These are phyloP conservation scores for Pneumocystis wakefieldiae DNA, from an alignment of 1,139 yeast species.

Conservation along the genomic window DNA sequence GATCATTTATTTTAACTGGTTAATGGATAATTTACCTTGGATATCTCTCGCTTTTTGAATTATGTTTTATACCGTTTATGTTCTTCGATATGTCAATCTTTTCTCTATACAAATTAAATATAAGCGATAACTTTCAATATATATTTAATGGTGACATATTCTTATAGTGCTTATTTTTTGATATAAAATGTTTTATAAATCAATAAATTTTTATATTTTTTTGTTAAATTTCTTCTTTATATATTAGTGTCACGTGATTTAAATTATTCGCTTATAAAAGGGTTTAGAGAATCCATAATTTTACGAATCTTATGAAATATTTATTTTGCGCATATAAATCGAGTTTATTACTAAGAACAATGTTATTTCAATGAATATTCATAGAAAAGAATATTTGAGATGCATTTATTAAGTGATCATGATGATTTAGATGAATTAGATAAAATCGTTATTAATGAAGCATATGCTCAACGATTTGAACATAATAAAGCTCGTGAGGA, in stretches of 20 bases:
- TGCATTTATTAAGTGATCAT: slow-evolving; percentile 5
- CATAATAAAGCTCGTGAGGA: slow-evolving; percentile 26
- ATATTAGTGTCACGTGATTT: no score
- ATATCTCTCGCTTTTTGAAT: background rate
- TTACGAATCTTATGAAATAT: background rate
- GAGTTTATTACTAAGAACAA: background rate
- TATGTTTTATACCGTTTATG: background rate
- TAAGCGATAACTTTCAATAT: background rate
- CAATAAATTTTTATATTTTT: background rate
- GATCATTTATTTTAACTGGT: background rate
- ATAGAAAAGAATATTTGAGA: background rate
- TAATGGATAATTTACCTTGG: background rate
- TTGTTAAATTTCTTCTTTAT: background rate
- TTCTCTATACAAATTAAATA: no score
- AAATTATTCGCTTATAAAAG: no score
- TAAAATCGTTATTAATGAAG: slow-evolving; percentile 21
- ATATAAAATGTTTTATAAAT: background rate
- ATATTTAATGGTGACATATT: background rate
- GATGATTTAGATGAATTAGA: slow-evolving; percentile 19
- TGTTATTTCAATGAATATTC: background rate
- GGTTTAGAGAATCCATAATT: no score
- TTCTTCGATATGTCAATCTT: background rate
- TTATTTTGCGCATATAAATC: background rate
- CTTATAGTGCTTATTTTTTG: background rate
- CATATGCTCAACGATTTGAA: slow-evolving; percentile 22